These are phyloP conservation scores for Selaginella tamariscina DNA, from an alignment of 75 land plant species.

Conservation along the genomic window DNA sequence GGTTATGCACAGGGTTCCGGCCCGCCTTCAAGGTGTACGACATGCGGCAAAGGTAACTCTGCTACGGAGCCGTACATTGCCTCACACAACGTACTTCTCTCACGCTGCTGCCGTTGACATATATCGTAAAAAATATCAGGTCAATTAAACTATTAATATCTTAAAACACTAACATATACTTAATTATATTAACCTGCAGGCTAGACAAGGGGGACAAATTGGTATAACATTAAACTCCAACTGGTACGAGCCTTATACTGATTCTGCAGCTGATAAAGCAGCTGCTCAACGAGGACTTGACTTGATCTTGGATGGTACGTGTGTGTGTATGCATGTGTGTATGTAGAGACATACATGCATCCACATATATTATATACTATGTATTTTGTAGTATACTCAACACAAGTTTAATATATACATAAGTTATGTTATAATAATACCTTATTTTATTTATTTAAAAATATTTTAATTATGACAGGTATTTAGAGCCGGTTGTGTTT, in stretches of 20 bases:
- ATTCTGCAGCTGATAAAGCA: conserved; percentile 6
- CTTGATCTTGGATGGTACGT: conserved; percentile 10
- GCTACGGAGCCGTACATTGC: conserved; percentile 8
- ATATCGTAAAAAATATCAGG: conserved; percentile 2
- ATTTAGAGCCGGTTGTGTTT: not conserved
- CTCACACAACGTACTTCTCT: not conserved
- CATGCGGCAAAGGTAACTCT: conserved; percentile 3
- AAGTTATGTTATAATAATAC: too few species aligned
- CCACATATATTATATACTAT: too few species aligned
- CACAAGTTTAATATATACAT: too few species aligned
- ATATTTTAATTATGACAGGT: too few species aligned
- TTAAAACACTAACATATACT: too few species aligned
- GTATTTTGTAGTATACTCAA: too few species aligned
- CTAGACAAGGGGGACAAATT: conserved; percentile 2
- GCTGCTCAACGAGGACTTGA: conserved; percentile 6
- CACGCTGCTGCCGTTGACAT: conserved; percentile 6
- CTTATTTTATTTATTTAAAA: too few species aligned
- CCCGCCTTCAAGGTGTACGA: not conserved
- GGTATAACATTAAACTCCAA: conserved; percentile 1
- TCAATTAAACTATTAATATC: not conserved
- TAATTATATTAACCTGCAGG: not conserved
- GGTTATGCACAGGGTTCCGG: not conserved
- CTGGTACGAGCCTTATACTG: conserved; percentile 4
- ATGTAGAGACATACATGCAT: too few species aligned
- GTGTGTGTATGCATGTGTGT: too few species aligned